Percentiles rank a stretch among this genome's conserved stretches.
These are phyloP conservation scores for Aspergillus sp. DNA, from an alignment of 2,329 filamentous ascomycete species.

Conservation along the genomic window DNA sequence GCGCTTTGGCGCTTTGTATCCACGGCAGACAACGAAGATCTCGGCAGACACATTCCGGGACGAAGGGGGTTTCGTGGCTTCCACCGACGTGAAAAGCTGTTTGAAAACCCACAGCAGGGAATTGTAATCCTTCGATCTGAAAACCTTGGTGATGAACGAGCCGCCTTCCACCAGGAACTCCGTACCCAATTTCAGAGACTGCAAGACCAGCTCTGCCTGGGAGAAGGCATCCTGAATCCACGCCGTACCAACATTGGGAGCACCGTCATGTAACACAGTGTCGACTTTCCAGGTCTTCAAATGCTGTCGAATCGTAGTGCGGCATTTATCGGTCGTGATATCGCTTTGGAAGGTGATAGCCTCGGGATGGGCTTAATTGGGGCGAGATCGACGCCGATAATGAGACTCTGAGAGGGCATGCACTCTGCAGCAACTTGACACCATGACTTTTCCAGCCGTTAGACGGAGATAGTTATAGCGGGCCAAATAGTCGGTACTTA, in stretches of 20 bases:
- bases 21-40: constrained; percentile 94
- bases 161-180: constrained; percentile 86
- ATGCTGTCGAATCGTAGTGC: constrained; percentile 78
- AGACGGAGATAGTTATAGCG: constrained; percentile 8
- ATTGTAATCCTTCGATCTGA: constrained; percentile 95
- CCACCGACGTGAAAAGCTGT: constrained; percentile 88
- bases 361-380: constrained; percentile 91
- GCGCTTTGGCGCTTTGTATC: constrained; percentile 88
- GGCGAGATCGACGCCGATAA: constrained; percentile 85
- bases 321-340: constrained; percentile 94
- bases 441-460: constrained; percentile 57
- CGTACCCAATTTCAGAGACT: constrained; percentile 85
- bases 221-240: constrained; percentile 99
- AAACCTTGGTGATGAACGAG: constrained; percentile 94
- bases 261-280: constrained; percentile 90
- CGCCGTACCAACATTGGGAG: constrained; percentile 92
- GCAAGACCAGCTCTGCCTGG: constrained; percentile 83
- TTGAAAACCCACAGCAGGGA: constrained; percentile 94
- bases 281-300: constrained; percentile 96
- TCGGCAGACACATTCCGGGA: constrained; percentile 94
- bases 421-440: constrained; percentile 92
- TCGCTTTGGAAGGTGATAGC: constrained; percentile 96
- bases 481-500: constrained; percentile 36
- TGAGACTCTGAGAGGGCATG: constrained; percentile 83
- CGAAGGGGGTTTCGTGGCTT: constrained; percentile 93